Percentiles rank a stretch among this genome's conserved stretches.
Conservation (phyloP, 2,329 filamentous ascomycete genomes). For the Neocatenulostroma microsporum region DNA sequence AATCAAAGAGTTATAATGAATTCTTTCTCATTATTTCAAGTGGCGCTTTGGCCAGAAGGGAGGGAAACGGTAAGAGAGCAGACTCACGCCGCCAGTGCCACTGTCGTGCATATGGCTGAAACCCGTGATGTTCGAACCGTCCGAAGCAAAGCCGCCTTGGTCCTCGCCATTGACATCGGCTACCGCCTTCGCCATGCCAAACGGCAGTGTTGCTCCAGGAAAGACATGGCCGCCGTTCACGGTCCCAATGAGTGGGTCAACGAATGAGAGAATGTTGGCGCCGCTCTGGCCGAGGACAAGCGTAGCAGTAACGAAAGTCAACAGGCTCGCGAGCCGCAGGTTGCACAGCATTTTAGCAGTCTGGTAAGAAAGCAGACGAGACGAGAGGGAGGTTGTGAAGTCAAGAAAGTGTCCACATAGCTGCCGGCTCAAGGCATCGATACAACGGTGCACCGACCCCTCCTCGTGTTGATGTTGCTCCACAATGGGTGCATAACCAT, state of each 20-base stretch:
- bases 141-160: slow-evolving; percentile 50
- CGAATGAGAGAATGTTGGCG: slow-evolving; percentile 16
- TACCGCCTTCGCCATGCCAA: slow-evolving; percentile 42
- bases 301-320: neutral
- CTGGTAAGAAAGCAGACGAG: neutral
- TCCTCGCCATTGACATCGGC: slow-evolving; percentile 42
- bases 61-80: neutral
- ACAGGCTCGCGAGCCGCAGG: neutral
- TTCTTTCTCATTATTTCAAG: slow-evolving; percentile 11
- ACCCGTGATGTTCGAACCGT: slow-evolving; percentile 36
- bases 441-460: no score
- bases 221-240: slow-evolving; percentile 41
- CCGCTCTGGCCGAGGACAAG: slow-evolving; percentile 6
- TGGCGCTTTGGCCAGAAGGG: no score
- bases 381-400: neutral
- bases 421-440: no score
- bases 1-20: neutral
- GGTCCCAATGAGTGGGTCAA: slow-evolving; percentile 41
- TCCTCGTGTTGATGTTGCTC: no score
- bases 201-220: slow-evolving; percentile 40
- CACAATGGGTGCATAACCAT: no score
- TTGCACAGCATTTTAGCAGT: neutral
- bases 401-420: no score
- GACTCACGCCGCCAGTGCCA: slow-evolving; percentile 42
- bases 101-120: slow-evolving; percentile 45